phyloP scores from a whole-genome alignment of 2,329 filamentous ascomycete species.

The Knufia fluminis region DNA sequence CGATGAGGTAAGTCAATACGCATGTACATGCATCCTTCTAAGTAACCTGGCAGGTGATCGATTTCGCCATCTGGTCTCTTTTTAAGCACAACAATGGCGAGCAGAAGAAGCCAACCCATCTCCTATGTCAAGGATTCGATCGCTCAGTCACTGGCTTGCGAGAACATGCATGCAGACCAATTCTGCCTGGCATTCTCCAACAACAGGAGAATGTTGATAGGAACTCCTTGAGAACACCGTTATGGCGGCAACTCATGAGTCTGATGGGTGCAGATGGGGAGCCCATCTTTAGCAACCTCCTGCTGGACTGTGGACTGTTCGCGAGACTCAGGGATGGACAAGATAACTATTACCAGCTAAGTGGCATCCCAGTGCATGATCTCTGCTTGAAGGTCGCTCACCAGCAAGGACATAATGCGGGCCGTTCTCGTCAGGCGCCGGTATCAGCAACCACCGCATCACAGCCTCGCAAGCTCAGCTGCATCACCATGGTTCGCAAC shows the following conservation, averaged over 20 bases:
- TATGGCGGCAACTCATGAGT: conserved; percentile 67
- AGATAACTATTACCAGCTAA: conserved; percentile 68
- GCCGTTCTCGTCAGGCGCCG: too few relatives aligned
- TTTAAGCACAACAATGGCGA: conserved; percentile 50
- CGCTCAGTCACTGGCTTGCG: conserved; percentile 22
- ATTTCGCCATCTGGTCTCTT: conserved; percentile 67
- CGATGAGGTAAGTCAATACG: conserved; percentile 46
- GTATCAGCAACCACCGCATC: not conserved
- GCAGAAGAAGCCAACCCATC: conserved; percentile 53
- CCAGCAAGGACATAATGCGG: conserved; percentile 15
- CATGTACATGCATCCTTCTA: conserved; percentile 8
- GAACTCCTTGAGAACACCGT: conserved; percentile 53
- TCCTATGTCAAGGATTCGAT: conserved; percentile 72
- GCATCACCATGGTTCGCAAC: conserved; percentile 68
- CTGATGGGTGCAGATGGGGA: conserved; percentile 69
- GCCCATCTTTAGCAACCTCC: conserved; percentile 63
- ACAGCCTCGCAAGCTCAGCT: conserved; percentile 32
- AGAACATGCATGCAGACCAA: conserved; percentile 31
- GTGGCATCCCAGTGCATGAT: conserved; percentile 40
- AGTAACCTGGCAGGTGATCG: conserved; percentile 51
- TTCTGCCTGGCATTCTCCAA: conserved; percentile 57
- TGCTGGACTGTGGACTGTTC: conserved; percentile 73
- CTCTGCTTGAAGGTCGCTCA: conserved; percentile 11
- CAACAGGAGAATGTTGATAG: conserved; percentile 62
- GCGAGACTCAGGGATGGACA: conserved; percentile 48